Base-by-base conservation (phyloP, 768 basidiomycete species). In the Lentinula aciculospora region DNA sequence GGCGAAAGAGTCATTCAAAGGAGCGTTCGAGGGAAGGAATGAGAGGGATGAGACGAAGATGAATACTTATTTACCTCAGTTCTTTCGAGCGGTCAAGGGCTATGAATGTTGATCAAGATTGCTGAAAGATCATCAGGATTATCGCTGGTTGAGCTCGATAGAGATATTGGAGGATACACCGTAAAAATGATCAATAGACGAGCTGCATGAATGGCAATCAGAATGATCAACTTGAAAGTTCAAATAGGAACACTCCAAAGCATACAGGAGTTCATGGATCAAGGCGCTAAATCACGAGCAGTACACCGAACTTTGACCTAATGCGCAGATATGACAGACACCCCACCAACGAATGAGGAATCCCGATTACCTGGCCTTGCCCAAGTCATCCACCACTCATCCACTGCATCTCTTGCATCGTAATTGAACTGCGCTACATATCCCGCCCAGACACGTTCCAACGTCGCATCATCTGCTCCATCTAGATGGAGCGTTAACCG, bases 391-490 rank as follows among this genome's bases (percentile, higher is more conserved):
- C 77, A 81, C 77, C 78, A 82, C 58, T 65, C 65, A 32, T 81
- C 78, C 0, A 72, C 79, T 37, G 67, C 77, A 13, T 50, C 69
- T 28, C 79, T 76, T 1, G 78, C 77, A 42, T 81, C 80, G 48
- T 81, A 81, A 29, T 74, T 71, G 63, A 81, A 82, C 63, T 78
- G 75, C 1, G 60, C 57, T 50, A 45, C 53, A 50, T 65, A 80
- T 70, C 79, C 78, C 39, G 63, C 66, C 63, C 61, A 61, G 2
- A 23, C 27, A 5, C 29, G 36, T 19, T 58, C 63, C n/a, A 60
- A 44, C 59, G 70, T 71, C 64, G 81, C 80, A 62, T 82, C 79
- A 56, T 82, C 80, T 56, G 70, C 69, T 60, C 75, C 76, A 65
- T 65, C 31, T 12, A 51, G 57, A 49, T 23, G 46, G 47, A 31